phyloP scores from a whole-genome alignment of 306 rosid genomes.

The Cicer pinnatifidum region DNA sequence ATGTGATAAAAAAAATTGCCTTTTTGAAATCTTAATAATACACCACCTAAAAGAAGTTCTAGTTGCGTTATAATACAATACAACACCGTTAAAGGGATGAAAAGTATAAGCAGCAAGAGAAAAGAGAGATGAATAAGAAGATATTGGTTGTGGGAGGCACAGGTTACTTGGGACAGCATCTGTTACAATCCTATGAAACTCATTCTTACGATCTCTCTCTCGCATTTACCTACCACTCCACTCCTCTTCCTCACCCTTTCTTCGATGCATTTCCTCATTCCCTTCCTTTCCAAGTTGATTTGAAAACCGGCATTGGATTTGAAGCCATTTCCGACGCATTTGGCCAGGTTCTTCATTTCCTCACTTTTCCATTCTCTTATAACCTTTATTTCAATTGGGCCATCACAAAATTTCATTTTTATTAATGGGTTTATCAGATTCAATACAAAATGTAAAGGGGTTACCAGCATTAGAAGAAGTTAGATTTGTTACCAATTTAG shows the following conservation, averaged over 20 bases:
- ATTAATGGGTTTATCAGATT: neutral
- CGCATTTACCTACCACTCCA: constrained; percentile 71
- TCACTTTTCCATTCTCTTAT: neutral
- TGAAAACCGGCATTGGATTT: constrained; percentile 77
- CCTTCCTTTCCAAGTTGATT: constrained; percentile 68
- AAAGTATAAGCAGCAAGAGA: neutral
- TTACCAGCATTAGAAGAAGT: neutral
- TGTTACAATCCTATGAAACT: constrained; percentile 58
- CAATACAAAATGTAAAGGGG: neutral
- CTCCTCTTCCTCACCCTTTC: constrained; percentile 61
- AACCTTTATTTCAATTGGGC: constrained; percentile 14
- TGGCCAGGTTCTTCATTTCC: constrained; percentile 66
- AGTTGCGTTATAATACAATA: neutral
- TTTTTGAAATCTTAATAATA: too few species aligned
- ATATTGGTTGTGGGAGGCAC: constrained; percentile 87
- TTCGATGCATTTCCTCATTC: constrained; percentile 57
- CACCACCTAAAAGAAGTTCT: too few species aligned
- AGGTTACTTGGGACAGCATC: constrained; percentile 93
- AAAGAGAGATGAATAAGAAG: constrained; percentile 55
- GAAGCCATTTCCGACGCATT: constrained; percentile 62
- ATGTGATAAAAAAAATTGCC: too few species aligned
- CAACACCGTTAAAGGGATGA: neutral
- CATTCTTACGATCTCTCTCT: constrained; percentile 55
- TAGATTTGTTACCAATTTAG: too few species aligned
- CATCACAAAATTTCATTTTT: constrained; percentile 13